Evolutionary conservation across 352 stramenopile genomes (phyloP).

Genomic region (Phytopythium delawarense): DNA sequence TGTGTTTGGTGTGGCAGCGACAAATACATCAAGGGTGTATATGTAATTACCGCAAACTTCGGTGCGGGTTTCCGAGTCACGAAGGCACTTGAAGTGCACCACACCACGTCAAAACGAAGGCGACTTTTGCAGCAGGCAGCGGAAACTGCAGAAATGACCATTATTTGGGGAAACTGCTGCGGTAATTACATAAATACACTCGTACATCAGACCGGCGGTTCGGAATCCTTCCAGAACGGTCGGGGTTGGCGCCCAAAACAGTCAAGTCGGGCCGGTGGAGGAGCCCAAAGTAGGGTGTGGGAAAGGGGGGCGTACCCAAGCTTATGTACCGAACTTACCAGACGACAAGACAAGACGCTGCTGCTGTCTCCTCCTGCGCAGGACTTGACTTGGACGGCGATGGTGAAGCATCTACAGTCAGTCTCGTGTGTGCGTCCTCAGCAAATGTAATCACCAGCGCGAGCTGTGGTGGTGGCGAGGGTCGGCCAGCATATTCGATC

Average conservation of each 20-base stretch:
- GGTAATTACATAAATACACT: too few relatives aligned
- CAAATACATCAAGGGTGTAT: not conserved
- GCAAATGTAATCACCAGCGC: not conserved
- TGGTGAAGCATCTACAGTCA: not conserved
- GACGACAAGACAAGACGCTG: too few relatives aligned
- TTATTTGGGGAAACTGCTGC: too few relatives aligned
- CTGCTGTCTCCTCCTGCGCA: too few relatives aligned
- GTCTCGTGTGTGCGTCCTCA: not conserved
- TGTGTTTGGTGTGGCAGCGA: not conserved
- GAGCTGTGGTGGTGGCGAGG: not conserved
- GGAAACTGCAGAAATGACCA: too few relatives aligned
- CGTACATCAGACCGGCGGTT: not conserved
- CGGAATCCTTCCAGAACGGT: conserved; percentile 6
- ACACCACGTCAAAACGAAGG: too few relatives aligned
- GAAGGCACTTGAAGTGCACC: too few relatives aligned
- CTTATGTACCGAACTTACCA: not conserved
- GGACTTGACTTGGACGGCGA: too few relatives aligned
- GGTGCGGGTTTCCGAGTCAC: too few relatives aligned
- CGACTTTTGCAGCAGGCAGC: too few relatives aligned
- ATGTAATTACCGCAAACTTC: too few relatives aligned
- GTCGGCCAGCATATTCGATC: too few relatives aligned
- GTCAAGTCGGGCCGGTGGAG: not conserved
- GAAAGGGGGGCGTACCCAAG: not conserved
- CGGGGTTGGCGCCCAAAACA: not conserved
- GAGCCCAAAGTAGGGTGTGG: conserved; percentile 1